Base-by-base conservation (phyloP, 2,329 filamentous ascomycete genomes). In the Colletotrichum sp. region DNA sequence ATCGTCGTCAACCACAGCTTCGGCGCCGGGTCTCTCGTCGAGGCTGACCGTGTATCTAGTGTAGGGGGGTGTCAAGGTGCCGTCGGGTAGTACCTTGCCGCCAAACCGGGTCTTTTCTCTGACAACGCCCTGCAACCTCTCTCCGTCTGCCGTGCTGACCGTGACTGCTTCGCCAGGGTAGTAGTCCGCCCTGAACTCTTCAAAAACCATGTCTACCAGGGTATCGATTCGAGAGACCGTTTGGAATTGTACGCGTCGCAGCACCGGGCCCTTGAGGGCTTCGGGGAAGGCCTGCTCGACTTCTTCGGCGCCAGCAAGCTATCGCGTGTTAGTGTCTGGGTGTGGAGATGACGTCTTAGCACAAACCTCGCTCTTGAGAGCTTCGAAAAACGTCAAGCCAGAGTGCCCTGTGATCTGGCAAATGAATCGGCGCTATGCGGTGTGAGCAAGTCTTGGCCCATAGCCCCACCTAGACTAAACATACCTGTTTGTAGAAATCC, bases 321-420 rank as follows among this genome's bases (percentile, higher is more conserved):
- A 81, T 64, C 71, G 59, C 32, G 18, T 72, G 71, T 44, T 63
- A 68, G 59, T 26, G 18, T 70, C 26, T 24, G 67, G 57, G 52
- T 60, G 69, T 52, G 66, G 30, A 55, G 3, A 74, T 26, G 55
- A 52, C 57, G 65, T 30, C 18, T 32, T 24, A 21, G 64, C 13
- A 88, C 93, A 79, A 90, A 98, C 95, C 92, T 98, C 96, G 86
- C 95, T 98, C 85, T 95, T 93, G 34, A 96, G 90, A 30, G 97
- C 97, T 79, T 98, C 95, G 82, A 98, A 98, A 85, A 98, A 99
- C 5, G 92, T 96, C 79, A 98, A 89, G 69, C 94, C 94, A 34
- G 96, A 98, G 84, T 98, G 96, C 70, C 97, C 97, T 15, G 96
- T 98, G 79, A 99, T 98, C 83, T 98, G 95, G 85, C 98, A 98